Evolutionary conservation across 768 basidiomycete species (phyloP), one percentile per base, ranked within the genome.

Genomic region (Boletellus ananiceps): DNA sequence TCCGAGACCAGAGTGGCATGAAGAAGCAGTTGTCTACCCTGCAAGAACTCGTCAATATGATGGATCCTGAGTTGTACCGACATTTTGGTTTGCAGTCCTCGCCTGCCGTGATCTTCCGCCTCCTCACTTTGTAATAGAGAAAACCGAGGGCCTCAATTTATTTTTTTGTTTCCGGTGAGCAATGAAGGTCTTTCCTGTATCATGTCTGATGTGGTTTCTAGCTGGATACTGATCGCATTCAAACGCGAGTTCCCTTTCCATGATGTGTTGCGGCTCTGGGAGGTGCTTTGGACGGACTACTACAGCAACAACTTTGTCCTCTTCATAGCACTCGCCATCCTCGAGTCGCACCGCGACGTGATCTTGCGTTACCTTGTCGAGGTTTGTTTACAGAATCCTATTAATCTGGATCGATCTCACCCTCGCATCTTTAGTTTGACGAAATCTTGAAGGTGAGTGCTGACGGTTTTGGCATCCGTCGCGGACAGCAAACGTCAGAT

Each of bases 1-100:
- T 92, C 34, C 82, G 93, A 6, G 96, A 99, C 62, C 96, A 99
- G 64, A 91, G 88, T 51, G 96, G 96, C 4, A 99, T 99, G 96
- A 94, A 92, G 77, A 84, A 86, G 52, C 93, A 98, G 61, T 69
- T 99, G 21, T 79, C 82, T 23, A 89, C 88, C 8, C 71, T 99
- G 16, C 96, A 98, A 61, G 85, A 95, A 58, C 70, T 99, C 13
- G 88, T 98, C 35, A 79, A 81, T 32, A 78, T 94, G 29, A 95
- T 98, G 91, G 96, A 99, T 62, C 93, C 94, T 1, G 91, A 97
- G 61, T 69, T 99, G 18, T 96, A 94, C 66, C 82, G 86, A 37
- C 94, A 98, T 69, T 69, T 97, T 46, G 88, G 89, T 89, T 57
- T 44, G 65, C 50, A 5, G 11, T 38, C 40, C 12, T 40, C 19